These are phyloP conservation scores for Eucalyptus sp. DNA, from an alignment of 345 rosid genomes.

Conservation along the genomic window DNA sequence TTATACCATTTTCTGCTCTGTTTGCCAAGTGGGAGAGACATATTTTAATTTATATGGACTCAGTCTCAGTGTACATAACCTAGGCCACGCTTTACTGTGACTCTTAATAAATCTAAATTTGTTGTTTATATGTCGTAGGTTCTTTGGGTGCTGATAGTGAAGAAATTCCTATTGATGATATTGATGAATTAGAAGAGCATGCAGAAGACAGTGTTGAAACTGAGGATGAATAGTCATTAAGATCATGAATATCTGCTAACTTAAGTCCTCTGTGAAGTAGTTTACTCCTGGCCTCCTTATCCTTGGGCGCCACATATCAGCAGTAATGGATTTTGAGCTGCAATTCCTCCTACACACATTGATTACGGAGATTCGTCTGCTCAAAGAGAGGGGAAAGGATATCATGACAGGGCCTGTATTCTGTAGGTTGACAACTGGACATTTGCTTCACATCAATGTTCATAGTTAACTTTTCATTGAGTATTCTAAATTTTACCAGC, in stretches of 20 bases:
- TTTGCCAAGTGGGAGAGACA: neutral
- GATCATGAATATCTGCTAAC: neutral
- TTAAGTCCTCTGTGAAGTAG: neutral
- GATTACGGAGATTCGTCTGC: neutral
- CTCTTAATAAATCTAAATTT: neutral
- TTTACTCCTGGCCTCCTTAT: neutral
- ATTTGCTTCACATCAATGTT: neutral
- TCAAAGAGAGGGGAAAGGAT: neutral
- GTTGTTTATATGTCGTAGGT: conserved; percentile 9
- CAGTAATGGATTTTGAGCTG: neutral
- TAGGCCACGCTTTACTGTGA: neutral
- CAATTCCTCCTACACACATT: neutral
- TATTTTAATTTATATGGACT: neutral
- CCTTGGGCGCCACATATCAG: neutral
- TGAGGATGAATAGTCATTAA: conserved; percentile 3
- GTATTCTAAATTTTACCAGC: neutral
- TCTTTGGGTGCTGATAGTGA: conserved; percentile 21
- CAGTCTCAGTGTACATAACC: neutral
- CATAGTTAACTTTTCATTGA: neutral
- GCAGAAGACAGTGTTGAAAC: conserved; percentile 15
- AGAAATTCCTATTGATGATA: conserved; percentile 71
- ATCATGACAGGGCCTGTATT: neutral
- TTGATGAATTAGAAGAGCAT: conserved; percentile 54
- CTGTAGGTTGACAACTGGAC: neutral
- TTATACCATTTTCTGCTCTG: neutral